Evolutionary conservation across 768 basidiomycete genomes (phyloP), one percentile per base, ranked within the genome.

Genomic region (Tremella mesenterica): DNA sequence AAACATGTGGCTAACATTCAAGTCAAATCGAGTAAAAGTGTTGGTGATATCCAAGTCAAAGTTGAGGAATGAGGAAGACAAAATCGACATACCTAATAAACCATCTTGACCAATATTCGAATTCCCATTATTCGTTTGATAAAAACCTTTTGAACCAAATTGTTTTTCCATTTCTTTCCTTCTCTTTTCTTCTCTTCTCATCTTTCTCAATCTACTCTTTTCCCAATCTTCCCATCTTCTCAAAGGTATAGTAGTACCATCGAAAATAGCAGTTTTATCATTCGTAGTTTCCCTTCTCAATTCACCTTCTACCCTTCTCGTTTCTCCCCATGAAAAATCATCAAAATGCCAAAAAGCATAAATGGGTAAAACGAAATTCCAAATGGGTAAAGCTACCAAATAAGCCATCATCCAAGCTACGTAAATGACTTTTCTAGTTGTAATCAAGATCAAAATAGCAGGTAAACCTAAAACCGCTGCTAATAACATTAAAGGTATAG

Each of bases 221-320:
- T 99, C 95, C 95, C 93, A 99, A 64, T 99, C 93, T 74, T 97
- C 95, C 95, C 95, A 99, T 46, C 93, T 81, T n/a, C 93, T 82
- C 69, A 97, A 75, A 0, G 95, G 90, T n/a, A 97, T 81, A 0
- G 80, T 81, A 38, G 78, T 73, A 4, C 80, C 81, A 48, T 77
- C 77, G 43, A 76, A 70, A 5, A 75, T 74, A 23, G 78, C 79
- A 16, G 79, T 80, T 44, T 71, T 70, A 13, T 81, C 84, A 13
- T 78, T 80, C 64, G 96, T 92, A 2, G 81, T 86, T 58, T 83
- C 80, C 28, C 77, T 82, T 65, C 88, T 88, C 8, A 41, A 18
- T 74, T 97, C 95, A 18, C 95, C 95, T 72, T 85, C 89, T 3
- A 99, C 93, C 77, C 91, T 91, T 73, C 92, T 83, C 18, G 95